Conservation (phyloP, 495 filamentous ascomycete genomes). For the Talaromyces trachyspermus region DNA sequence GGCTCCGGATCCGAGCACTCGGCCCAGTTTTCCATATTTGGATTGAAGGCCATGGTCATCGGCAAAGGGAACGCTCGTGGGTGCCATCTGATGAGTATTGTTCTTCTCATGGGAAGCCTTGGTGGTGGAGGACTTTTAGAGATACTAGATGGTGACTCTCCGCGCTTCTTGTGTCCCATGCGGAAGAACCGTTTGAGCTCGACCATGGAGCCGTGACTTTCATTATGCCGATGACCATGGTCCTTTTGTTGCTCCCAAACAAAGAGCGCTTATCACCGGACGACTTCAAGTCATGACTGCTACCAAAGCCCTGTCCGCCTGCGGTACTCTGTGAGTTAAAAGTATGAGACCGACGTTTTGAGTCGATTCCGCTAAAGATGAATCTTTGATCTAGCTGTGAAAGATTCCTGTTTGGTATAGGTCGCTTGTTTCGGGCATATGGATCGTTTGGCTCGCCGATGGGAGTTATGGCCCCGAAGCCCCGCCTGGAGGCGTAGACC, state of each 20-base stretch:
- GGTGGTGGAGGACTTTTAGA: slow-evolving; percentile 33
- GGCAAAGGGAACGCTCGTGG: slow-evolving; percentile 74
- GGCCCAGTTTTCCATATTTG: slow-evolving; percentile 93
- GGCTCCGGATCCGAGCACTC: slow-evolving; percentile 87
- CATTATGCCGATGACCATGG: slow-evolving; percentile 18
- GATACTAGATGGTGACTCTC: slow-evolving; percentile 49
- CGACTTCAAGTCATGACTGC: slow-evolving; percentile 39
- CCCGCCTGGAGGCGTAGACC: slow-evolving; percentile 47
- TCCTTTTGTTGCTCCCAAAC: slow-evolving; percentile 39
- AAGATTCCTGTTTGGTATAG: slow-evolving; percentile 60
- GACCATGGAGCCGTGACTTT: slow-evolving; percentile 79
- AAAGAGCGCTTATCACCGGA: slow-evolving; percentile 41
- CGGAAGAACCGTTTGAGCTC: slow-evolving; percentile 93
- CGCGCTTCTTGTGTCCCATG: slow-evolving; percentile 58
- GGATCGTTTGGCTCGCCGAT: slow-evolving; percentile 80
- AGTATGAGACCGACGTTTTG: slow-evolving; percentile 33
- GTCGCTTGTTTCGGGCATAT: slow-evolving; percentile 75
- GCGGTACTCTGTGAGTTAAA: slow-evolving; percentile 23
- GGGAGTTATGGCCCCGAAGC: slow-evolving; percentile 68
- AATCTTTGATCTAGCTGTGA: slow-evolving; percentile 75
- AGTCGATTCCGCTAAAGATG: slow-evolving; percentile 61
- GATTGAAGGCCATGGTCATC: slow-evolving; percentile 86
- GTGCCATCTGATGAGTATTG: slow-evolving; percentile 50
- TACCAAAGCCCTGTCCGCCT: slow-evolving; percentile 35
- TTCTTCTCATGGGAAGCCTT: slow-evolving; percentile 44